Evolutionary conservation across 306 rosid species (phyloP), one percentile per base, ranked within the genome.

Genomic region (Fragaria ananassa): DNA sequence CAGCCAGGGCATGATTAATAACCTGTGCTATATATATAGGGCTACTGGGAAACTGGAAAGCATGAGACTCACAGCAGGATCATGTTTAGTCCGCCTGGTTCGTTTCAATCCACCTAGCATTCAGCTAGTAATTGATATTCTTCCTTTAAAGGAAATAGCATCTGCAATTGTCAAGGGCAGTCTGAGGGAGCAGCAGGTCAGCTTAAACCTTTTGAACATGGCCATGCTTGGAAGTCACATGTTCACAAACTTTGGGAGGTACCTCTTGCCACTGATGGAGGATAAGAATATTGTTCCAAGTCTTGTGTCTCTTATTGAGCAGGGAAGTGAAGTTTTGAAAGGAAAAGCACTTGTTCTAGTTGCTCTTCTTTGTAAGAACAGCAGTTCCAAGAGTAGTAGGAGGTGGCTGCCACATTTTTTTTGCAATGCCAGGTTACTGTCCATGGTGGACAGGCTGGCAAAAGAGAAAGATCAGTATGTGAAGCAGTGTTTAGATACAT

Each of bases 321-420:
- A 92, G 80, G 97, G 97, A 63, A 95, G 87, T 85, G 97, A 90
- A 87, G 90, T 89, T 79, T 78, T 95, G 81, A 95, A 88, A 84
- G 99, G 99, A 65, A 92, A 95, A 80, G 81, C 97, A 61, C 92
- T 95, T 67, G 86, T 84, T 75, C 87, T 90, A 41, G 90, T 92
- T 79, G 96, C 97, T 81, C 91, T 92, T 63, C 99, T 95, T 29
- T 89, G 93, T 78, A 95, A 91, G 86, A 87, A 63, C 45, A 63
- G 68, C 23, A 63, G 44, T 63, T 63, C 45, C 68, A 63, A 63
- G 21, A 63, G 81, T 53, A 91, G 93, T 74, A 89, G 87, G 79
- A 91, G 97, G 82, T 95, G 99, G 99, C 89, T 92, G 81, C 92
- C 96, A 41, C 97, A 88, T 76, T 91, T 92, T 79, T 89, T 95